phyloP scores from a whole-genome alignment of 441 rosid species.

The Jatropha podagrica region DNA sequence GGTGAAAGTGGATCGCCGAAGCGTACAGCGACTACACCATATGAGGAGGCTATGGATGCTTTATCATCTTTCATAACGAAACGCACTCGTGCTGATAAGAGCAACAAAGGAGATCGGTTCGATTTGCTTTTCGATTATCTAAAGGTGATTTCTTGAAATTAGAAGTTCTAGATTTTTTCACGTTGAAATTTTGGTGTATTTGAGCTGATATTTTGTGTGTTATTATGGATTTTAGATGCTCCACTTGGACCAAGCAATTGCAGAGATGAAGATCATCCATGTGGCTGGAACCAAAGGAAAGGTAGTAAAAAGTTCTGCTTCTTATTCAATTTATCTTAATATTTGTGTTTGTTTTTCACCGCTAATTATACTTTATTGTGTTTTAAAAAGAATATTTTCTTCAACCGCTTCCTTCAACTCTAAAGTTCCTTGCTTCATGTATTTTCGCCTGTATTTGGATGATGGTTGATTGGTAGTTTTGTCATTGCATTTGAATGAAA shows the following conservation, averaged over 20 bases:
- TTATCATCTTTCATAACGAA: conserved; percentile 87
- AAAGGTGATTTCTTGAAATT: conserved; percentile 39
- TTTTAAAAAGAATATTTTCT: background rate
- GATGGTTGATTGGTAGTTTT: background rate
- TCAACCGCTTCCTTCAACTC: background rate
- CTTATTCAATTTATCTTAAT: background rate
- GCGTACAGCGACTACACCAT: conserved; percentile 34
- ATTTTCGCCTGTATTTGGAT: background rate
- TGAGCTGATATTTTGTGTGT: background rate
- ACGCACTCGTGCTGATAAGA: conserved; percentile 82
- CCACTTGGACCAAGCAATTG: conserved; percentile 75
- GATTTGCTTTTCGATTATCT: conserved; percentile 81
- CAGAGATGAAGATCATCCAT: conserved; percentile 81
- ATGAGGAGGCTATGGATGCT: conserved; percentile 78
- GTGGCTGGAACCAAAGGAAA: conserved; percentile 99
- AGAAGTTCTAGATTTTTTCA: background rate
- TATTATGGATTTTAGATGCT: conserved; percentile 46
- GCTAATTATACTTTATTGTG: too few relatives aligned
- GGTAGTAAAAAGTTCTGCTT: conserved; percentile 36
- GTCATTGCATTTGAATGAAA: background rate
- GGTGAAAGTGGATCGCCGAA: conserved; percentile 31
- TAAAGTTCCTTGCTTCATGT: background rate
- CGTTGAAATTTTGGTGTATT: background rate
- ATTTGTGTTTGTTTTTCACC: background rate
- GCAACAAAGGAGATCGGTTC: conserved; percentile 77